Conservation (phyloP, 2,329 filamentous ascomycete species). For the Thielaviopsis musarum region DNA sequence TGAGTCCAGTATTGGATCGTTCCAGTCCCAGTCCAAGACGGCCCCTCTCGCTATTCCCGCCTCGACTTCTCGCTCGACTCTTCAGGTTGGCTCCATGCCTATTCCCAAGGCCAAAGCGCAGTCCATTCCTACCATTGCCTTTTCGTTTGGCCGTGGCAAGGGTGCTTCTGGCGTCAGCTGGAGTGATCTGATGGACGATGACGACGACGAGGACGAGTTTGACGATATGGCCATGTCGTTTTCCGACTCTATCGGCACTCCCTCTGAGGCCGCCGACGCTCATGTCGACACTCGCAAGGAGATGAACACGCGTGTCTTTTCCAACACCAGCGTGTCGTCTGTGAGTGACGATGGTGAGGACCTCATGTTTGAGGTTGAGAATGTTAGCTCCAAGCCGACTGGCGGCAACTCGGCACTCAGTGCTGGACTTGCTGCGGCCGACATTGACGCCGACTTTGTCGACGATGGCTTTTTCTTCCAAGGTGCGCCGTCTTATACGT, state of each 20-base stretch:
- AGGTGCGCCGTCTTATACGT: conserved; percentile 23
- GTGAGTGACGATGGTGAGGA: conserved; percentile 6
- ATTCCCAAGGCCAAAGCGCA: conserved; percentile 66
- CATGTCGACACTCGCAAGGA: conserved; percentile 38
- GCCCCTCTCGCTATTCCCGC: conserved; percentile 28
- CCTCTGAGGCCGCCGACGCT: conserved; percentile 6
- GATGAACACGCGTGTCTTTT: conserved; percentile 62
- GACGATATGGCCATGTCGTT: conserved; percentile 26
- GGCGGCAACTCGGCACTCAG: conserved; percentile 14
- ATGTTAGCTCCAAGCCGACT: conserved; percentile 19
- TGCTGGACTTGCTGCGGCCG: conserved; percentile 22
- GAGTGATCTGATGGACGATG: conserved; percentile 97
- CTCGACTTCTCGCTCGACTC: neutral
- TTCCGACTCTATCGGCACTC: neutral
- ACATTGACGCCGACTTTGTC: conserved; percentile 47
- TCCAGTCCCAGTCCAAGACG: conserved; percentile 22
- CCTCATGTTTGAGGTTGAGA: conserved; percentile 10
- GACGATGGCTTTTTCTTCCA: conserved; percentile 60
- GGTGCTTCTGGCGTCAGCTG: conserved; percentile 91
- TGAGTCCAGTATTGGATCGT: conserved; percentile 32
- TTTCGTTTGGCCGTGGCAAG: conserved; percentile 61
- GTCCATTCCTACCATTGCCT: conserved; percentile 52
- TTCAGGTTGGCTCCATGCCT: conserved; percentile 47
- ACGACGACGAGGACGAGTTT: conserved; percentile 49
- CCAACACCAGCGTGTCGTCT: conserved; percentile 47